Conservation (phyloP, 2,329 filamentous ascomycete genomes). For the Raffaelea ambrosiae region DNA sequence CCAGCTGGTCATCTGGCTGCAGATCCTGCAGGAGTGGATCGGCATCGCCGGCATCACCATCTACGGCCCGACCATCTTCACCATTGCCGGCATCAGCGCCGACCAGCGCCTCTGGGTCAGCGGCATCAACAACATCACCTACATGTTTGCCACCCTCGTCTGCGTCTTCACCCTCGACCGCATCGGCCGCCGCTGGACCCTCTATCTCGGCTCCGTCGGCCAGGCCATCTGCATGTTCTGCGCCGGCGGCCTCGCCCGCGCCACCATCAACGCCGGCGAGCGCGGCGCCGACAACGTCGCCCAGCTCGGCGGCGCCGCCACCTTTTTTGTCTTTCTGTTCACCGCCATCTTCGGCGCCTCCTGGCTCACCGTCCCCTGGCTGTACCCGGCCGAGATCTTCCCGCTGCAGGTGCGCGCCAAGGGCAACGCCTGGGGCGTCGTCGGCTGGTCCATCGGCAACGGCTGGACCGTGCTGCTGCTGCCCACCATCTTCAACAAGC, state of each 20-base stretch:
- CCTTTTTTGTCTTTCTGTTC: slow-evolving; percentile 63
- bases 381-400: slow-evolving; percentile 67
- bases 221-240: slow-evolving; percentile 61
- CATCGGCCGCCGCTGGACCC: slow-evolving; percentile 59
- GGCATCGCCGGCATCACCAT: slow-evolving; percentile 63
- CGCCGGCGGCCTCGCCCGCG: slow-evolving; percentile 52
- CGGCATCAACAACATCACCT: slow-evolving; percentile 32
- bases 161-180: slow-evolving; percentile 15
- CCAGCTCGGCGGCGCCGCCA: slow-evolving; percentile 54
- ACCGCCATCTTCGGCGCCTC: slow-evolving; percentile 57
- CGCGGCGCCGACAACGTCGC: slow-evolving; percentile 36
- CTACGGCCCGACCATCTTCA: slow-evolving; percentile 50
- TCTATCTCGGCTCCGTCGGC: slow-evolving; percentile 58
- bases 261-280: slow-evolving; percentile 23
- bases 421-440: slow-evolving; percentile 67
- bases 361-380: slow-evolving; percentile 51
- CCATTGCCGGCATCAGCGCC: slow-evolving; percentile 56
- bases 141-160: slow-evolving; percentile 7
- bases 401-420: slow-evolving; percentile 62
- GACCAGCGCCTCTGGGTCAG: slow-evolving; percentile 50
- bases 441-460: slow-evolving; percentile 70
- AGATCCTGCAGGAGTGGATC: slow-evolving; percentile 63
- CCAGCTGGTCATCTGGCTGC: slow-evolving; percentile 62
- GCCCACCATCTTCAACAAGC: slow-evolving; percentile 52
- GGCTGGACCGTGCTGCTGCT: slow-evolving; percentile 31